Base-by-base conservation (phyloP, 2,329 filamentous ascomycete species). In the Aspergillus nomiae region DNA sequence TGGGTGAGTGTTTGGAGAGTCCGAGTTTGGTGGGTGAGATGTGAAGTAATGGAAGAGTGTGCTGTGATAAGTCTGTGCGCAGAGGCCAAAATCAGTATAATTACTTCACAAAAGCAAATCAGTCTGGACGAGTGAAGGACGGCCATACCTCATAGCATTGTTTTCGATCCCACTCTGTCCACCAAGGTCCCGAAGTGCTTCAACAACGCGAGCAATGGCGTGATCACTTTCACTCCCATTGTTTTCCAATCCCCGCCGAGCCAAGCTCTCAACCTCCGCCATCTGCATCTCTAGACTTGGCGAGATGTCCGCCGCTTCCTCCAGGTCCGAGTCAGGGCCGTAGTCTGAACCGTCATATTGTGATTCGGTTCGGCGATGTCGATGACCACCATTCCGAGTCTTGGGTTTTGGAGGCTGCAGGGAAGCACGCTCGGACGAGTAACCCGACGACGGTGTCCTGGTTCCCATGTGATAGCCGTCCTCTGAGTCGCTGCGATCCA, bases 1-100 rank as follows among this genome's bases (percentile, higher is more conserved):
- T 87, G 85, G 56, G 83, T 84, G 28, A 88, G 79, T 4, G 85
- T 84, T 69, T 87, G 85, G 28, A 90, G 76, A 28, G 82, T 81
- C 65, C 87, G 86, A 38, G 84, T 87, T 76, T 89, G 87, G 71
- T 87, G 83, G 4, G 82, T 85, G 24, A 89, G 79, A 72, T 89
- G 85, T 4, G 85, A 84, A 34, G 86, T 82, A 56, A 87, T 80
- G 26, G 85, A 85, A 43, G 84, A 83, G 71, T 87, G 84, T 50
- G 85, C 84, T 21, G 85, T 87, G 64, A 86, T 85, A 32, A 87
- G 77, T 68, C 85, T 88, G 62, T 50, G 38, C 55, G 21, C 16
- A 41, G 64, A 56, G 46, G 10, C 28, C 36, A 60, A 58, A 32
- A 63, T 55, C 51, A 58, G 56, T 48, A 24, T 36, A 36, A 19